A percentile compares a stretch with the other conserved stretches of the same genome.
phyloP scores from a whole-genome alignment of 768 basidiomycete species.

The Termitomyces sp. region DNA sequence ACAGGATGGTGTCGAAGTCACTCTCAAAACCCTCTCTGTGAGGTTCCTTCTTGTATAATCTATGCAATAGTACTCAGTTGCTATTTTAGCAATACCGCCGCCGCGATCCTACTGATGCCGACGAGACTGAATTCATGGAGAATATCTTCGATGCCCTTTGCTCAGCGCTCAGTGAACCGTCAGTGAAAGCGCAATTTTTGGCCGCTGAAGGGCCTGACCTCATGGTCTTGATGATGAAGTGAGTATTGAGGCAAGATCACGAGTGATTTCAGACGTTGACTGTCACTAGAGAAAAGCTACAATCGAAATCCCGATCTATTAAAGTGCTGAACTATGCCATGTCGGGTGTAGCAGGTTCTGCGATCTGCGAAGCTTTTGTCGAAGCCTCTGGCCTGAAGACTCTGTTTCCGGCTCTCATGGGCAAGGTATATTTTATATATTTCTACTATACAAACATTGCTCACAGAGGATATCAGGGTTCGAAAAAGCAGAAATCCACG shows the following conservation, averaged over 20 bases:
- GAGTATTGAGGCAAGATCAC: constrained; percentile 21
- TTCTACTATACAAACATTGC: constrained; percentile 7
- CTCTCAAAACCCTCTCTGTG: constrained; percentile 80
- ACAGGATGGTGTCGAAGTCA: constrained; percentile 72
- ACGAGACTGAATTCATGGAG: constrained; percentile 98
- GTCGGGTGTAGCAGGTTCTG: constrained; percentile 68
- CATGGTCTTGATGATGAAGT: constrained; percentile 99
- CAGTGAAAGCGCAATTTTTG: constrained; percentile 80
- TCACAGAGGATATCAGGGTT: constrained; percentile 24
- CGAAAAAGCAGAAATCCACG: constrained; percentile 63
- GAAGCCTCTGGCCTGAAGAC: constrained; percentile 87
- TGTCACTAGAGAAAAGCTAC: constrained; percentile 60
- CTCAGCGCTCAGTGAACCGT: constrained; percentile 74
- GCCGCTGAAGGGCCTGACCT: constrained; percentile 91
- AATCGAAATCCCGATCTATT: constrained; percentile 79
- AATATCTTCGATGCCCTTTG: constrained; percentile 91
- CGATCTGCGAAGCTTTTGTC: constrained; percentile 80
- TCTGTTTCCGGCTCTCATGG: constrained; percentile 90
- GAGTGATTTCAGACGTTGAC: constrained; percentile 8
- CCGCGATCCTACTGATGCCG: constrained; percentile 78
- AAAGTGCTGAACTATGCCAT: constrained; percentile 91
- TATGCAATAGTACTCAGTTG: neutral
- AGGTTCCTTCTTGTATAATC: constrained; percentile 22
- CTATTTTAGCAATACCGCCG: constrained; percentile 74
- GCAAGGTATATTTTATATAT: constrained; percentile 55